Evolutionary conservation across 257 asterid genomes (phyloP).

Genomic region (Agastache rugosa): DNA sequence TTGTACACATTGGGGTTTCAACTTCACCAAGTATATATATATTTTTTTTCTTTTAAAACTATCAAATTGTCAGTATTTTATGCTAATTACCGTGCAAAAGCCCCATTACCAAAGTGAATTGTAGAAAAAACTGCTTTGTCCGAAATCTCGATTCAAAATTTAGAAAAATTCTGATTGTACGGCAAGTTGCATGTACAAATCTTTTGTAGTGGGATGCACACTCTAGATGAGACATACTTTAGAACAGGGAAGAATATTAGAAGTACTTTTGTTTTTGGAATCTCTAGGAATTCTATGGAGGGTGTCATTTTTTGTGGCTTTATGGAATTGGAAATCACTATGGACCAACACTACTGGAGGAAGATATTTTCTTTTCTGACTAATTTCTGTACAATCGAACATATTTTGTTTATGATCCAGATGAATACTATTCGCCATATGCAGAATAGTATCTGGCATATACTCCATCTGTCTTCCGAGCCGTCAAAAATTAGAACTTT

Average conservation of each 20-base stretch:
- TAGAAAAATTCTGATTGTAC: background rate
- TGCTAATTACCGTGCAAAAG: too few species aligned
- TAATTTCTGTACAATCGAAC: too few species aligned
- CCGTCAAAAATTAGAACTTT: too few species aligned
- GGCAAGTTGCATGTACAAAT: background rate
- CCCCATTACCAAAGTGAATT: too few species aligned
- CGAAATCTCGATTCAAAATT: background rate
- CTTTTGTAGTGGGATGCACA: background rate
- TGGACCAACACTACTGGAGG: background rate
- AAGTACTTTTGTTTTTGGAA: background rate
- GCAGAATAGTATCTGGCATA: too few species aligned
- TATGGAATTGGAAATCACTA: background rate
- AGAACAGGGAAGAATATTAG: constrained; percentile 9
- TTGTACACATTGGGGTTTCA: too few species aligned
- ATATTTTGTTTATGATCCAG: too few species aligned
- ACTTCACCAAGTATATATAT: too few species aligned
- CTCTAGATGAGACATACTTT: background rate
- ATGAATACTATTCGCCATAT: too few species aligned
- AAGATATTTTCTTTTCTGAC: background rate
- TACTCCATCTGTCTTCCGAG: too few species aligned
- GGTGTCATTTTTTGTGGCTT: background rate
- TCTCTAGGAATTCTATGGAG: background rate
- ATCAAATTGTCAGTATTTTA: too few species aligned
- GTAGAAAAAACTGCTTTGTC: background rate
- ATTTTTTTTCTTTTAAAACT: too few species aligned